Conservation (phyloP, 2,329 filamentous ascomycete species). For the Alternaria longipes region DNA sequence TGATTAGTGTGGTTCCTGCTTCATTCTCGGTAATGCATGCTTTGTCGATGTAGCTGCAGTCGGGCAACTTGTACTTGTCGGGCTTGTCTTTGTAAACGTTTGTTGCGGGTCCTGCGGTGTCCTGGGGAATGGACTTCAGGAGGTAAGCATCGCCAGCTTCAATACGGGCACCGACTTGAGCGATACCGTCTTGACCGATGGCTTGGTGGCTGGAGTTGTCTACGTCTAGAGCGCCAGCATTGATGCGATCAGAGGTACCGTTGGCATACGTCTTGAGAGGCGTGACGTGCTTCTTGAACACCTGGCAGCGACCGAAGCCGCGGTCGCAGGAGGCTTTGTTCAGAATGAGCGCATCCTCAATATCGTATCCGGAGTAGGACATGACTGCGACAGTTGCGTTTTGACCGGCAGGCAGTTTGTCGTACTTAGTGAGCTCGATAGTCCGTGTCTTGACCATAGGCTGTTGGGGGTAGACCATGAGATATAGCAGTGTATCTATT, state of each 20-base stretch:
- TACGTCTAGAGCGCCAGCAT: constrained; percentile 47
- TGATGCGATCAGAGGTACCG: constrained; percentile 69
- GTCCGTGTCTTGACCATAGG: constrained; percentile 98
- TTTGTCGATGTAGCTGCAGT: constrained; percentile 93
- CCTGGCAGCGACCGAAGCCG: constrained; percentile 95
- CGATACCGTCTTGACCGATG: constrained; percentile 86
- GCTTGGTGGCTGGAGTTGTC: constrained; percentile 70
- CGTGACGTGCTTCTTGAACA: constrained; percentile 93
- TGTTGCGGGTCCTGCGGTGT: constrained; percentile 75
- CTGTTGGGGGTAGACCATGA: constrained; percentile 96
- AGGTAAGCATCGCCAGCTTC: constrained; percentile 84
- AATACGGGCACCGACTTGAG: constrained; percentile 83
- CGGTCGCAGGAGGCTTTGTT: constrained; percentile 97
- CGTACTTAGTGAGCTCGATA: constrained; percentile 95
- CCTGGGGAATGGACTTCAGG: constrained; percentile 85
- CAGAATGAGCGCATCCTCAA: constrained; percentile 94
- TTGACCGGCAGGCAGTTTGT: constrained; percentile 95
- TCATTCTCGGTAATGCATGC: constrained; percentile 93
- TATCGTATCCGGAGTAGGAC: constrained; percentile 99
- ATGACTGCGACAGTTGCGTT: constrained; percentile 98
- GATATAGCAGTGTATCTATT: constrained; percentile 94
- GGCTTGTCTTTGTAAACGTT: constrained; percentile 72
- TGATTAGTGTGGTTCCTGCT: constrained; percentile 83
- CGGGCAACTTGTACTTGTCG: constrained; percentile 81
- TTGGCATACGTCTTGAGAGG: constrained; percentile 91